Evolutionary conservation across 441 rosid genomes (phyloP).

Genomic region (Aquilaria agallochum): DNA sequence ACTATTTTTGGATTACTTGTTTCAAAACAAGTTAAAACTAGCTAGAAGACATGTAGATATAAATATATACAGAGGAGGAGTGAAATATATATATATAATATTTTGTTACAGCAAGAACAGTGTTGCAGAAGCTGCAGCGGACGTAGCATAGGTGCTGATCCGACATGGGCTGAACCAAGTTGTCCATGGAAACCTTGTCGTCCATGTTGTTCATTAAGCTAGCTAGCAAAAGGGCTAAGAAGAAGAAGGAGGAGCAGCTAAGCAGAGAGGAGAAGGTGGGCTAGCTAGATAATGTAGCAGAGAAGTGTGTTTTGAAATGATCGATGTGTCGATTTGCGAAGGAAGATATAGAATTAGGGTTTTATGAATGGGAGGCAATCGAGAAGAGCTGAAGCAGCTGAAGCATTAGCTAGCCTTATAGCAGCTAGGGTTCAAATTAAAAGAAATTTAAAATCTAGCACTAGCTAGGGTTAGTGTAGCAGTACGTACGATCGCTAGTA

Average conservation of each 20-base stretch:
- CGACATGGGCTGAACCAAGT: slow-evolving; percentile 36
- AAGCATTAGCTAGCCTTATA: not conserved
- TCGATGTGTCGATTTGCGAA: not conserved
- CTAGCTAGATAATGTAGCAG: not conserved
- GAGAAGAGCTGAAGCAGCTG: too few relatives aligned
- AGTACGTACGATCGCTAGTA: slow-evolving; percentile 4
- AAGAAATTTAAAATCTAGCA: slow-evolving; percentile 1
- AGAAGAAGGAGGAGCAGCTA: slow-evolving; percentile 8
- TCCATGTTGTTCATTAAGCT: slow-evolving; percentile 46
- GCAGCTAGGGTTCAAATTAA: slow-evolving; percentile 10
- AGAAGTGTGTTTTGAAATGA: too few relatives aligned
- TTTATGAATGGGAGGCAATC: not conserved
- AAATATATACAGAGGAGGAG: not conserved
- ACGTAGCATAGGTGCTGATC: slow-evolving; percentile 88
- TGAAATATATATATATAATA: slow-evolving; percentile 1
- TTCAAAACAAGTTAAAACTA: too few relatives aligned
- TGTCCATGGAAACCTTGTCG: slow-evolving; percentile 63
- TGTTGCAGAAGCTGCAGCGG: slow-evolving; percentile 97
- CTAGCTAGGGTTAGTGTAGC: slow-evolving; percentile 9
- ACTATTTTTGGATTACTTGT: too few relatives aligned
- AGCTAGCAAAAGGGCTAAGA: slow-evolving; percentile 8
- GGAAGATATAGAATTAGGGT: slow-evolving; percentile 2
- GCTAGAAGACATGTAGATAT: too few relatives aligned
- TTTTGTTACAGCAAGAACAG: slow-evolving; percentile 83
- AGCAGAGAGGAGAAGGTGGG: not conserved